Percentiles rank a stretch among this genome's conserved stretches.
phyloP scores from a whole-genome alignment of 495 filamentous ascomycete genomes.

The Melanomma pulvis-pyrius region DNA sequence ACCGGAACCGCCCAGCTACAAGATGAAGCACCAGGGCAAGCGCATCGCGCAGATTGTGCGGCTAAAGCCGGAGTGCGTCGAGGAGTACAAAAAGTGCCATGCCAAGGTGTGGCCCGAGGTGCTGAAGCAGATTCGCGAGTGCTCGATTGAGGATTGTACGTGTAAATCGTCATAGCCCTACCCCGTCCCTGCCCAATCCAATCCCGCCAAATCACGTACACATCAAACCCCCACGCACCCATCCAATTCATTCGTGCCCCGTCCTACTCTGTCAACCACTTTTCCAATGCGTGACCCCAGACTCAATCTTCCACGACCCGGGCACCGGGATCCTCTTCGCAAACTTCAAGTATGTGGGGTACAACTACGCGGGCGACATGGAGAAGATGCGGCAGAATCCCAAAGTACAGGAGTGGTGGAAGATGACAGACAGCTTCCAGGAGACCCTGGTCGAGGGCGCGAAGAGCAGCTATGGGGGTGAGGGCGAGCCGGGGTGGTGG shows the following conservation, averaged over 20 bases:
- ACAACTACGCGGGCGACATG: conserved; percentile 72
- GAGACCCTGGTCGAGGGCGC: conserved; percentile 64
- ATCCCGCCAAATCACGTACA: not conserved
- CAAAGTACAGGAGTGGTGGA: conserved; percentile 77
- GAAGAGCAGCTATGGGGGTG: conserved; percentile 38
- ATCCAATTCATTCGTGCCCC: too few relatives aligned
- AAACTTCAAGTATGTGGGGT: conserved; percentile 73
- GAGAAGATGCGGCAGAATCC: conserved; percentile 67
- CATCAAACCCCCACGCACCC: too few relatives aligned
- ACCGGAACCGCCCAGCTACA: not conserved
- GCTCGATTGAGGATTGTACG: conserved; percentile 72
- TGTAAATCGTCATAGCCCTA: too few relatives aligned
- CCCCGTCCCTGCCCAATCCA: not conserved
- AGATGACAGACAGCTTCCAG: conserved; percentile 74
- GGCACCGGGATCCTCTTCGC: conserved; percentile 65
- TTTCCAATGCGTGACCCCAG: too few relatives aligned
- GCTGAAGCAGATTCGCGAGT: conserved; percentile 69
- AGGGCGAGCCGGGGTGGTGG: conserved; percentile 73
- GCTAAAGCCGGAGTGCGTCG: conserved; percentile 64
- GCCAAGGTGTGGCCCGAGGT: conserved; percentile 75
- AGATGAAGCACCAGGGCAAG: not conserved
- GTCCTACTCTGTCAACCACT: too few relatives aligned
- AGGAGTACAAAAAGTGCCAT: conserved; percentile 72
- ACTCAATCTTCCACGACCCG: conserved; percentile 71
- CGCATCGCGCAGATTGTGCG: conserved; percentile 63